Conservation (phyloP, 768 basidiomycete genomes). For the Xerocomus potaroensis region DNA sequence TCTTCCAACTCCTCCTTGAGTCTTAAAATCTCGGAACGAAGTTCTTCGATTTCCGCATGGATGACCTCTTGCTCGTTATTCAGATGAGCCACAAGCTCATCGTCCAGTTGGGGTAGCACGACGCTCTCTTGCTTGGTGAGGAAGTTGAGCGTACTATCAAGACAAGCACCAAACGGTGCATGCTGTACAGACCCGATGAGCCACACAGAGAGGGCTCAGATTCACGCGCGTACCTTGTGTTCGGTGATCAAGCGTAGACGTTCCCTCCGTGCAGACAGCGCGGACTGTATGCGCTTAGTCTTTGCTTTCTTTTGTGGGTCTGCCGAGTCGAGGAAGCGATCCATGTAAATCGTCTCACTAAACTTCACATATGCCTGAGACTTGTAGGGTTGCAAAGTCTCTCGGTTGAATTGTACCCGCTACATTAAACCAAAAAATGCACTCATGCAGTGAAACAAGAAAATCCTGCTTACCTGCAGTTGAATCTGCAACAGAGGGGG, state of each 20-base stretch:
- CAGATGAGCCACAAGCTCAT: constrained; percentile 50
- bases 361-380: constrained; percentile 95
- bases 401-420: constrained; percentile 93
- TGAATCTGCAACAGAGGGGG: constrained; percentile 94
- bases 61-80: constrained; percentile 51
- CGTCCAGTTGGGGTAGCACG: constrained; percentile 51
- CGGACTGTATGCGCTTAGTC: constrained; percentile 64
- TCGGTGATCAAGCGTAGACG: constrained; percentile 64
- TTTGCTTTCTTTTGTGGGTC: constrained; percentile 65
- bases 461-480: constrained; percentile 62
- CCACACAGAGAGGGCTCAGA: not conserved
- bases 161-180: constrained; percentile 52
- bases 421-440: constrained; percentile 32
- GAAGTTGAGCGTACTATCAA: constrained; percentile 56
- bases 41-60: constrained; percentile 50
- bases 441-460: not conserved
- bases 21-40: constrained; percentile 43
- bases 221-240: constrained; percentile 53
- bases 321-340: constrained; percentile 82
- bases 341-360: constrained; percentile 81
- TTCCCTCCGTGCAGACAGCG: constrained; percentile 61
- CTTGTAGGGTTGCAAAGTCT: constrained; percentile 89
- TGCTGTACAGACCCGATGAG: constrained; percentile 38
- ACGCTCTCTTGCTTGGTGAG: constrained; percentile 46
- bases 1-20: constrained; percentile 70